Evolutionary conservation across 371 early-diverging fungal species (phyloP).

Genomic region (Saksenaea oblongispora): DNA sequence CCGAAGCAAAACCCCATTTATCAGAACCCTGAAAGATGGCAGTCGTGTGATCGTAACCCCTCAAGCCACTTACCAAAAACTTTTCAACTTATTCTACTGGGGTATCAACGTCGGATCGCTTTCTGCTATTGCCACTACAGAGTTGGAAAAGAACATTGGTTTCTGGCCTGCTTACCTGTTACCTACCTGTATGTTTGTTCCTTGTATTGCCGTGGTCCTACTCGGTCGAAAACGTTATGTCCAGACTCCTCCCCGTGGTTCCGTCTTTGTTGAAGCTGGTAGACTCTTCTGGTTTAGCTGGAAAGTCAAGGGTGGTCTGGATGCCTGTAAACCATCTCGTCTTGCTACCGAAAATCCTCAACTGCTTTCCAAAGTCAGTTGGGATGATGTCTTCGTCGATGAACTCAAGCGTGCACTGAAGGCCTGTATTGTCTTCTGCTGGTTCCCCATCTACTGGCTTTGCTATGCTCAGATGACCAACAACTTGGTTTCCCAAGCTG

Average conservation of each 20-base stretch:
- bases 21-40: slow-evolving; percentile 30
- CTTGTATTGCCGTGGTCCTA: slow-evolving; percentile 59
- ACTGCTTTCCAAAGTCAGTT: slow-evolving; percentile 37
- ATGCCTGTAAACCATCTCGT: slow-evolving; percentile 43
- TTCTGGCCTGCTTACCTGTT: slow-evolving; percentile 72
- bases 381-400: slow-evolving; percentile 76
- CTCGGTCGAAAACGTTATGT: slow-evolving; percentile 62
- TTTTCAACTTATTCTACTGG: slow-evolving; percentile 20
- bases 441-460: slow-evolving; percentile 82
- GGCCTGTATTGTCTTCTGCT: slow-evolving; percentile 76
- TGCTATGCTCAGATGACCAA: slow-evolving; percentile 76
- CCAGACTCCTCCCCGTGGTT: slow-evolving; percentile 63
- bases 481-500: slow-evolving; percentile 75
- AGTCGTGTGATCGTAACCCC: slow-evolving; percentile 27
- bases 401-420: slow-evolving; percentile 65
- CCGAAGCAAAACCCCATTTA: slow-evolving; percentile 28
- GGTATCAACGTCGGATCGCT: slow-evolving; percentile 70
- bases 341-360: slow-evolving; percentile 35
- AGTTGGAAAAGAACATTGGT: slow-evolving; percentile 52
- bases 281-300: slow-evolving; percentile 18
- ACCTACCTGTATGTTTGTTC: slow-evolving; percentile 70
- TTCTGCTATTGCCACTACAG: slow-evolving; percentile 59
- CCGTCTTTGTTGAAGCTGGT: slow-evolving; percentile 48
- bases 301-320: slow-evolving; percentile 36
- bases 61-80: slow-evolving; percentile 30